Evolutionary conservation across 495 filamentous ascomycete species (phyloP).

Genomic region (Hypoxylon lienhwacheense): DNA sequence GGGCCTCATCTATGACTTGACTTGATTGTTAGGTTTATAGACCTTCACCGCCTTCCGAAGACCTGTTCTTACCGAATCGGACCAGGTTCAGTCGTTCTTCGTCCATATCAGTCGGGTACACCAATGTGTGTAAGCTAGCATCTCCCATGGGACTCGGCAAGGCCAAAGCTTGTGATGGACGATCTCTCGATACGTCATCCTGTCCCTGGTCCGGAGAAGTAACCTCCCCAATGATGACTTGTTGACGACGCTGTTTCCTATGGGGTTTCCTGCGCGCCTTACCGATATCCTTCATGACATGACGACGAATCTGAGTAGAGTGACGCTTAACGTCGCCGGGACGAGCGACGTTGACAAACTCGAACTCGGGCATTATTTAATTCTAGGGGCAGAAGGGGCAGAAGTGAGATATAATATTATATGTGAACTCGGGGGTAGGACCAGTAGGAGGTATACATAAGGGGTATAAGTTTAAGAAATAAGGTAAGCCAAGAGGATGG

Average conservation of each 20-base stretch:
- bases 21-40: constrained; percentile 6
- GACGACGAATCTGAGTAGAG: constrained; percentile 37
- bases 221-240: constrained; percentile 12
- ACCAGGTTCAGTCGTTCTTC: constrained; percentile 25
- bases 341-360: constrained; percentile 32
- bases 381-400: not conserved
- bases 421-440: no score
- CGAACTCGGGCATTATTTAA: constrained; percentile 29
- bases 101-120: constrained; percentile 31
- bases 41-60: not conserved
- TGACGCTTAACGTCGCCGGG: constrained; percentile 33
- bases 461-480: no score
- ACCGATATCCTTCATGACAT: constrained; percentile 47
- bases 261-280: constrained; percentile 35
- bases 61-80: constrained; percentile 23
- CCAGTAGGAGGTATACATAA: no score
- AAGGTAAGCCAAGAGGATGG: no score
- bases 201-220: not conserved
- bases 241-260: constrained; percentile 9
- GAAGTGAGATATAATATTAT: not conserved
- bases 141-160: constrained; percentile 15
- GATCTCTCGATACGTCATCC: not conserved
- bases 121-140: constrained; percentile 6
- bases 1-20: constrained; percentile 32
- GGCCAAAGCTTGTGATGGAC: not conserved